Percentiles rank a stretch among this genome's conserved stretches.
phyloP scores from a whole-genome alignment of 2,329 filamentous ascomycete genomes.

The Cercospora sesami region DNA sequence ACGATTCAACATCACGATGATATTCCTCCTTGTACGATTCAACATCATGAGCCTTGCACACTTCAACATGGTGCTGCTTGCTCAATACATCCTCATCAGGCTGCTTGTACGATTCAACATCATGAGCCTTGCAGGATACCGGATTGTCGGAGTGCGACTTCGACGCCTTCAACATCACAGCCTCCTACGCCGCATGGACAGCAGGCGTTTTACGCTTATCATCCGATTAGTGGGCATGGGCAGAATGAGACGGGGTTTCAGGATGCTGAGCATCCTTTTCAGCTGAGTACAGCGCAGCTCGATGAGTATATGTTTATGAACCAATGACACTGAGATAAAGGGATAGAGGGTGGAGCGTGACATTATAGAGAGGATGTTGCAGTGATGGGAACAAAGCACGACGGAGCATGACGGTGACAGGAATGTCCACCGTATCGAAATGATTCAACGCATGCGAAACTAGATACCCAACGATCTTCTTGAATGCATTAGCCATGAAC shows the following conservation, averaged over 20 bases:
- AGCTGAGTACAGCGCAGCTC: constrained; percentile 23
- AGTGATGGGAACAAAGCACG: neutral
- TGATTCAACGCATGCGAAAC: neutral
- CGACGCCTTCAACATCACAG: constrained; percentile 22
- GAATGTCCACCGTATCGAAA: neutral
- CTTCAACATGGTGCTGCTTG: neutral
- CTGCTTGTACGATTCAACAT: neutral
- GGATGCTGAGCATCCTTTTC: constrained; percentile 29
- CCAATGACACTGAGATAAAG: constrained; percentile 9
- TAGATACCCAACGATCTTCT: neutral
- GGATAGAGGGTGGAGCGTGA: neutral
- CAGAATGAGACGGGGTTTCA: constrained; percentile 23
- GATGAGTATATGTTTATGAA: constrained; percentile 29
- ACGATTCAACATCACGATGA: constrained; percentile 7
- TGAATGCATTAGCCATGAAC: neutral
- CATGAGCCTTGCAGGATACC: constrained; percentile 25
- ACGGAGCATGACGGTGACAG: neutral
- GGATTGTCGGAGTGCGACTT: constrained; percentile 26
- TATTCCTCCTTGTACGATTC: neutral
- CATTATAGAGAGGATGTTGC: neutral
- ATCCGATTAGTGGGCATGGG: constrained; percentile 16
- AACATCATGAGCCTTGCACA: constrained; percentile 20
- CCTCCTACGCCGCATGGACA: constrained; percentile 24
- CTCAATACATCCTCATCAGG: neutral
- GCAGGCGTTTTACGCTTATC: constrained; percentile 25